Conservation (phyloP, 1,284 basidiomycete species). For the Ceratobasidium sp. region DNA sequence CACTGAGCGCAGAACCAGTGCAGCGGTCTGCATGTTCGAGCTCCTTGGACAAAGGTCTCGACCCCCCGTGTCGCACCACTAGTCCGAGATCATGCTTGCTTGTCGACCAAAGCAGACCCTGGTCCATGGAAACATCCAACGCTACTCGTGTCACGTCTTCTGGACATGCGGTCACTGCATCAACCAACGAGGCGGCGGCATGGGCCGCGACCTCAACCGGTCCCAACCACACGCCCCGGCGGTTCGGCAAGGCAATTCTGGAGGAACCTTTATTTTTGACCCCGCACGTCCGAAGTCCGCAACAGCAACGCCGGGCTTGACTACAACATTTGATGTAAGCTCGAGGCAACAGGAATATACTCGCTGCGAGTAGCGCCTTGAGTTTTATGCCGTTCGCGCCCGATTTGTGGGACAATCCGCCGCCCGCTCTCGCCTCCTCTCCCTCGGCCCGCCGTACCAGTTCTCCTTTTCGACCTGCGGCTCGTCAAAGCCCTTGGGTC, state of each 20-base stretch:
- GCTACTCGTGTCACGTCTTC: constrained; percentile 29
- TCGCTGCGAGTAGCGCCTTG: no score
- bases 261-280: not conserved
- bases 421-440: no score
- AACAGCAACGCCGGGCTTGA: no score
- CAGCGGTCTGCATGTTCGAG: constrained; percentile 21
- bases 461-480: no score
- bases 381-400: no score
- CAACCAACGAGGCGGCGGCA: constrained; percentile 35
- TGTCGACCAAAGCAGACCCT: constrained; percentile 15
- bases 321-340: no score
- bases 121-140: constrained; percentile 28
- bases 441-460: no score
- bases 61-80: constrained; percentile 41
- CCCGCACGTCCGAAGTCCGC: constrained; percentile 24
- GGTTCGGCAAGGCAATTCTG: constrained; percentile 20
- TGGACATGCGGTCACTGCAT: constrained; percentile 24
- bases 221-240: constrained; percentile 25
- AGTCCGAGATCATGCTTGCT: constrained; percentile 41
- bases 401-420: no score
- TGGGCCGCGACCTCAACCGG: constrained; percentile 19
- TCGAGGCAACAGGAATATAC: no score
- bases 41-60: constrained; percentile 18
- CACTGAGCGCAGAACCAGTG: constrained; percentile 12
- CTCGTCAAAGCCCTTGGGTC: no score